A percentile compares a stretch with the other conserved stretches of the same genome.
Conservation (phyloP, 2,329 filamentous ascomycete species). For the Pleomassaria siparia region DNA sequence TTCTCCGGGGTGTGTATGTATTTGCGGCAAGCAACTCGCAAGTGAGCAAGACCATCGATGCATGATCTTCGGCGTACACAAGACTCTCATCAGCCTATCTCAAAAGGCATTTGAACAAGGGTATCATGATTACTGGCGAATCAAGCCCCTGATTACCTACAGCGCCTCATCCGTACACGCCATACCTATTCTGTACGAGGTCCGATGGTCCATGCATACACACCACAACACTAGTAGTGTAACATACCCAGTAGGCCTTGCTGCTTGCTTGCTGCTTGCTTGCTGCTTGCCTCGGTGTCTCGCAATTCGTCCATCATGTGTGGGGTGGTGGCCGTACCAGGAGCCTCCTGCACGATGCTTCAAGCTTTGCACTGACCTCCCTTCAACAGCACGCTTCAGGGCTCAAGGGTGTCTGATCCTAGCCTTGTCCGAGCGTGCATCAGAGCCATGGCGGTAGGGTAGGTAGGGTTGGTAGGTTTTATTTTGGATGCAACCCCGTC, state of each 20-base stretch:
- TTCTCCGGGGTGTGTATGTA: constrained; percentile 7
- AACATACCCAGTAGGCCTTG: background rate
- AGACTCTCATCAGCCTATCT: constrained; percentile 20
- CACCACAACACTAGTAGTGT: constrained; percentile 1
- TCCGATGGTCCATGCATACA: constrained; percentile 3
- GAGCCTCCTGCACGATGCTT: constrained; percentile 18
- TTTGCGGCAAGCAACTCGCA: constrained; percentile 27
- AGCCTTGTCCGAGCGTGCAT: constrained; percentile 26
- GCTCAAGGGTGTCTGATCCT: constrained; percentile 23
- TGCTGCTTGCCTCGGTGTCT: constrained; percentile 33
- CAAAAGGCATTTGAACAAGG: too few relatives aligned
- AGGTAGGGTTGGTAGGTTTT: too few relatives aligned
- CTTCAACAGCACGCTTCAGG: constrained; percentile 25
- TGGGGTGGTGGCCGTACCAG: constrained; percentile 32
- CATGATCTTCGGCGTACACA: constrained; percentile 25
- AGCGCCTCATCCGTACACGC: too few relatives aligned
- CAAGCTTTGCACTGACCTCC: constrained; percentile 34
- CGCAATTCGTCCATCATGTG: constrained; percentile 39
- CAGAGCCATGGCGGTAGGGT: constrained; percentile 25
- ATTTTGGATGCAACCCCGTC: constrained; percentile 24
- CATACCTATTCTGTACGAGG: too few relatives aligned
- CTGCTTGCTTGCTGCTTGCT: too few relatives aligned
- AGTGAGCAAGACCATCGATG: constrained; percentile 18
- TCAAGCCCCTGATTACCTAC: too few relatives aligned
- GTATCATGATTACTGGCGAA: too few relatives aligned